phyloP scores from a whole-genome alignment of 2,329 filamentous ascomycete genomes.

The Trichoderma endophyticum region DNA sequence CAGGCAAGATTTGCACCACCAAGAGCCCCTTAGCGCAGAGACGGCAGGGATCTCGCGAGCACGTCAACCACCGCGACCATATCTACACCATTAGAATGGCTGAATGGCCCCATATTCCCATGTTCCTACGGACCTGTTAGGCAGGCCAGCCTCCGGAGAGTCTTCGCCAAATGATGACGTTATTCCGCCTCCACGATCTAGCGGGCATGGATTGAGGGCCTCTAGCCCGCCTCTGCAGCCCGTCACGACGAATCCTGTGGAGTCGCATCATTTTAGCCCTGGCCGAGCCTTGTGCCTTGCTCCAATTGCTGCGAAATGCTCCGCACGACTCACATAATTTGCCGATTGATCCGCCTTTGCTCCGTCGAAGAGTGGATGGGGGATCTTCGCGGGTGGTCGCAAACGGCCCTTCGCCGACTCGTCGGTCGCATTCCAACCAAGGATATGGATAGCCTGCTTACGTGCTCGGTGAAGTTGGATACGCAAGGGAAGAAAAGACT shows the following conservation, averaged over 20 bases:
- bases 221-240: background rate
- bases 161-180: slow-evolving; percentile 8
- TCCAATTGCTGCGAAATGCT: slow-evolving; percentile 1
- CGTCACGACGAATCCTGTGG: slow-evolving; percentile 9
- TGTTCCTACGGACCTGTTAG: background rate
- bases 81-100: background rate
- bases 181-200: slow-evolving; percentile 18
- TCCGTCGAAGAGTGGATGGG: background rate
- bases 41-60: slow-evolving; percentile 3
- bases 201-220: slow-evolving; percentile 3
- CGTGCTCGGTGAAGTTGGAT: background rate
- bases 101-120: background rate
- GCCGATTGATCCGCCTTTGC: slow-evolving; percentile 11
- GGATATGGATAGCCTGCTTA: background rate
- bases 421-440: background rate
- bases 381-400: background rate
- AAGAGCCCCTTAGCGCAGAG: background rate
- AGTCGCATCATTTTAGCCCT: background rate
- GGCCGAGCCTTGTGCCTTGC: slow-evolving; percentile 1
- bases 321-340: slow-evolving; percentile 13
- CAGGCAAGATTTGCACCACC: background rate
- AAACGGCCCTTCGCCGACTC: background rate
- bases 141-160: background rate
- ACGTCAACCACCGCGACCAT: slow-evolving; percentile 4
- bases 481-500: background rate